Percentiles rank a stretch among this genome's conserved stretches.
These are phyloP conservation scores for Oxytropis ochrocephala DNA, from an alignment of 306 rosid genomes.

Conservation along the genomic window DNA sequence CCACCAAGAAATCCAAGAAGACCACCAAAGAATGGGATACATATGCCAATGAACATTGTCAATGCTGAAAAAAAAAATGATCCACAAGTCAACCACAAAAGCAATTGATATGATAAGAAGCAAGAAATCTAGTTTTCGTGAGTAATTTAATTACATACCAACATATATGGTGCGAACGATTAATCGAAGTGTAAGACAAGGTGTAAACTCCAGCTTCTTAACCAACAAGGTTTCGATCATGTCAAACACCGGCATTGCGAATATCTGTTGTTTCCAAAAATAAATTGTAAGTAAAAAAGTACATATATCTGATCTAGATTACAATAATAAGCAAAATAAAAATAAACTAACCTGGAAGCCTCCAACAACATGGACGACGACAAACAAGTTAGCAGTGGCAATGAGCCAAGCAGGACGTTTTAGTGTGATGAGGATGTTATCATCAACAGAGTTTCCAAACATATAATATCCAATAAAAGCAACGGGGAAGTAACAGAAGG, in stretches of 20 bases:
- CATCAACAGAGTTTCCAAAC: slow-evolving; percentile 51
- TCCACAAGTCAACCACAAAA: background rate
- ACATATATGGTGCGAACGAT: slow-evolving; percentile 38
- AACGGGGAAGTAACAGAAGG: slow-evolving; percentile 77
- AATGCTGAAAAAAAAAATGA: slow-evolving; percentile 32
- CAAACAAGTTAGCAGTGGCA: slow-evolving; percentile 63
- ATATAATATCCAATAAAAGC: slow-evolving; percentile 54
- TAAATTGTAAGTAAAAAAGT: no score
- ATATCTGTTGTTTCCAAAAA: slow-evolving; percentile 31
- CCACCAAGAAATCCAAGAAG: slow-evolving; percentile 93
- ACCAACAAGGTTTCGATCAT: slow-evolving; percentile 70
- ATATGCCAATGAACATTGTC: slow-evolving; percentile 55
- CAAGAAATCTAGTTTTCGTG: background rate
- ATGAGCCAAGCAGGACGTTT: slow-evolving; percentile 68
- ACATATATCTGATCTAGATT: background rate
- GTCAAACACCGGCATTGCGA: slow-evolving; percentile 82
- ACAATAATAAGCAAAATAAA: background rate
- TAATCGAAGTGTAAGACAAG: slow-evolving; percentile 45
- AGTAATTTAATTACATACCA: slow-evolving; percentile 46
- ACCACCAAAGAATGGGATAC: slow-evolving; percentile 74
- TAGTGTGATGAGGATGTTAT: slow-evolving; percentile 33
- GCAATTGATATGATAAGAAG: background rate
- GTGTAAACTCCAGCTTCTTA: slow-evolving; percentile 29
- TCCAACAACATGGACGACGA: slow-evolving; percentile 69
- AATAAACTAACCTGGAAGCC: slow-evolving; percentile 49